Evolutionary conservation across 1,284 basidiomycete species (phyloP).

Genomic region (Cystobasidium pallidum): DNA sequence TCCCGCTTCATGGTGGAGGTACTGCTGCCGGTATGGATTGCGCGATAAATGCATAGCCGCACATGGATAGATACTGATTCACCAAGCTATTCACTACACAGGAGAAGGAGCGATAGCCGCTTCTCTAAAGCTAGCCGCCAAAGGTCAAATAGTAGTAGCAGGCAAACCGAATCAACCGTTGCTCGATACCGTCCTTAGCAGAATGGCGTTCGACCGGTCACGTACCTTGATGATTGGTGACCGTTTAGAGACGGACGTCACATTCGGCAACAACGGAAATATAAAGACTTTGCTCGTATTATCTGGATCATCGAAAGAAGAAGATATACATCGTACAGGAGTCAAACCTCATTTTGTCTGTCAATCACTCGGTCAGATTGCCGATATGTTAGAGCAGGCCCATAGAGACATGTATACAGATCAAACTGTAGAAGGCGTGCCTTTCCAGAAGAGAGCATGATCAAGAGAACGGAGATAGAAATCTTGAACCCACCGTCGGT

Average conservation of each 20-base stretch:
- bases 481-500: too few relatives aligned
- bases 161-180: slow-evolving; percentile 92
- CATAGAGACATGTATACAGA: slow-evolving; percentile 24
- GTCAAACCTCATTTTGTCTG: slow-evolving; percentile 45
- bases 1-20: slow-evolving; percentile 43
- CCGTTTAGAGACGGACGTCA: slow-evolving; percentile 89
- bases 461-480: background rate
- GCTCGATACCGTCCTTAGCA: slow-evolving; percentile 92
- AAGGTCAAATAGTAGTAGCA: slow-evolving; percentile 67
- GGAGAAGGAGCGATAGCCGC: slow-evolving; percentile 78
- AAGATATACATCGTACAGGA: slow-evolving; percentile 51
- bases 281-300: slow-evolving; percentile 85
- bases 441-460: background rate
- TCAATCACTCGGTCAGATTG: slow-evolving; percentile 44
- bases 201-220: slow-evolving; percentile 79
- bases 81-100: slow-evolving; percentile 31
- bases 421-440: slow-evolving; percentile 4
- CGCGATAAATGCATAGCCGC: too few relatives aligned
- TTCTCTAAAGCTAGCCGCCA: slow-evolving; percentile 75
- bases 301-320: slow-evolving; percentile 65
- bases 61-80: too few relatives aligned
- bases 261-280: slow-evolving; percentile 83
- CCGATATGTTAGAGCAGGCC: slow-evolving; percentile 37
- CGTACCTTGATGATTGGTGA: slow-evolving; percentile 95
- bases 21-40: slow-evolving; percentile 44